These are phyloP conservation scores for Baudoinia panamericana DNA, from an alignment of 495 filamentous ascomycete species.

Conservation along the genomic window DNA sequence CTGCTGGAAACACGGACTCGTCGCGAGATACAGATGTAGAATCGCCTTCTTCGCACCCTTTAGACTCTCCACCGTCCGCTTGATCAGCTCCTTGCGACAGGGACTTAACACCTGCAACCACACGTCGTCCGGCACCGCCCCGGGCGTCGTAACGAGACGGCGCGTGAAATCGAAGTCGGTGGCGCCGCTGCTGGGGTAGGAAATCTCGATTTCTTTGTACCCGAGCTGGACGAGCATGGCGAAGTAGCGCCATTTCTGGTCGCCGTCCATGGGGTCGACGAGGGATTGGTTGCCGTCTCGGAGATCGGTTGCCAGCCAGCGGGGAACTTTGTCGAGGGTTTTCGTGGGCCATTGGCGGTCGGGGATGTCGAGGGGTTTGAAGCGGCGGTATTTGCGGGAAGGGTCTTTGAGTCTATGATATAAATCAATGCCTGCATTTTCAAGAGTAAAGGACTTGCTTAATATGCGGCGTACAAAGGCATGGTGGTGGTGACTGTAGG, in stretches of 20 bases:
- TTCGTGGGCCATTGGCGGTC: slow-evolving; percentile 84
- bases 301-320: slow-evolving; percentile 33
- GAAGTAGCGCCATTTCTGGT: slow-evolving; percentile 93
- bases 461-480: too few species aligned
- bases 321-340: slow-evolving; percentile 32
- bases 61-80: slow-evolving; percentile 77
- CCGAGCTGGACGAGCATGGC: slow-evolving; percentile 85
- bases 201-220: slow-evolving; percentile 97
- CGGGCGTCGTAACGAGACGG: slow-evolving; percentile 74
- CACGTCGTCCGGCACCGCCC: slow-evolving; percentile 79
- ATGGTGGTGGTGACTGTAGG: too few species aligned
- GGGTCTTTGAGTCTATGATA: slow-evolving; percentile 76
- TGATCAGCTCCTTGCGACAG: slow-evolving; percentile 85
- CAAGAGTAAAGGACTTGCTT: too few species aligned
- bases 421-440: too few species aligned
- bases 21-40: slow-evolving; percentile 91
- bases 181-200: slow-evolving; percentile 86
- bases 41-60: slow-evolving; percentile 91
- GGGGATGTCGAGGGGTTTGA: slow-evolving; percentile 63
- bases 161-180: slow-evolving; percentile 94
- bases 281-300: slow-evolving; percentile 34
- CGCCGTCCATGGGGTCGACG: slow-evolving; percentile 49
- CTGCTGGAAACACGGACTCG: slow-evolving; percentile 79
- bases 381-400: slow-evolving; percentile 76
- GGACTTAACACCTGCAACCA: slow-evolving; percentile 91